These are phyloP conservation scores for Lentinula lateritia DNA, from an alignment of 768 basidiomycete genomes.

Conservation along the genomic window DNA sequence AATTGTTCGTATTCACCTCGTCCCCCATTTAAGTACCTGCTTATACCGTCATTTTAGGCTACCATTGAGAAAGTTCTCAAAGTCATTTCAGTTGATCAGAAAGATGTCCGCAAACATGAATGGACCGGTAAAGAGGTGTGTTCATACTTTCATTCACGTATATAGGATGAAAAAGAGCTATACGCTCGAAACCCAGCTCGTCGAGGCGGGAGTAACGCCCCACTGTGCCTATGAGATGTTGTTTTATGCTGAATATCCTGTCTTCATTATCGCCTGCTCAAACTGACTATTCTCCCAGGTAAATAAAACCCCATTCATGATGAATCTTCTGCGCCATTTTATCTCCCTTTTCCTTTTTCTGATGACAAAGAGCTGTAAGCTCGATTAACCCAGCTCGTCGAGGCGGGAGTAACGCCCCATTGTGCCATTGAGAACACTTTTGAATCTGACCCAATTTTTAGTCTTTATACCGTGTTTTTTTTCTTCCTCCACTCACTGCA, in stretches of 20 bases:
- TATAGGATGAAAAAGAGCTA: constrained; percentile 67
- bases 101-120: constrained; percentile 88
- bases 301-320: neutral
- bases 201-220: constrained; percentile 84
- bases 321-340: neutral
- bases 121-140: constrained; percentile 96
- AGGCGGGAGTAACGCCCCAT: constrained; percentile 78
- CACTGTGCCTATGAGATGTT: constrained; percentile 58
- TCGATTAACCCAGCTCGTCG: constrained; percentile 81
- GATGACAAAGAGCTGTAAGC: constrained; percentile 66
- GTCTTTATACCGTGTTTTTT: neutral
- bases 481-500: neutral
- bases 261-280: neutral
- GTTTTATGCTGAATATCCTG: constrained; percentile 27
- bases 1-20: constrained; percentile 49
- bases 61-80: constrained; percentile 83
- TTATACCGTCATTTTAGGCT: constrained; percentile 40
- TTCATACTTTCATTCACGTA: constrained; percentile 1
- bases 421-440: constrained; percentile 54
- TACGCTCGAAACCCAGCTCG: constrained; percentile 85
- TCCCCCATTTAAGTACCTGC: neutral
- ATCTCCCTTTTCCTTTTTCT: constrained; percentile 1
- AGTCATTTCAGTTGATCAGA: constrained; percentile 69
- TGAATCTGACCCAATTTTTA: constrained; percentile 25
- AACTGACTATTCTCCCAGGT: constrained; percentile 16